Conservation (phyloP, 2,329 filamentous ascomycete species). For the Trichothecium sympodiale region DNA sequence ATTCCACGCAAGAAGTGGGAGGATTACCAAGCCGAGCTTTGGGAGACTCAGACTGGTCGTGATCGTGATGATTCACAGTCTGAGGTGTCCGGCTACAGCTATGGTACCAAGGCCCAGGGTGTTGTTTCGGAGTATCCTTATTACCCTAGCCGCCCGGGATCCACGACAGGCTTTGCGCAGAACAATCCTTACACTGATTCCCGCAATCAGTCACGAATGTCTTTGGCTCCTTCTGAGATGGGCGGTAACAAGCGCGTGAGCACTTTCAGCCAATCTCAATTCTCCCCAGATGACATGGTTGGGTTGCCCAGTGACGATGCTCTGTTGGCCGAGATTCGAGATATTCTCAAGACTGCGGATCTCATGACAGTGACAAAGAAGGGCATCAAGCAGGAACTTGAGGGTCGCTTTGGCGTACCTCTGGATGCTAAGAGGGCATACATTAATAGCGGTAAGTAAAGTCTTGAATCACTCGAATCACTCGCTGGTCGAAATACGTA, state of each 20-base stretch:
- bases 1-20: constrained; percentile 99
- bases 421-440: constrained; percentile 84
- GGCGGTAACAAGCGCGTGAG: constrained; percentile 41
- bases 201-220: constrained; percentile 55
- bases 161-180: constrained; percentile 36
- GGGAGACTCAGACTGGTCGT: constrained; percentile 83
- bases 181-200: constrained; percentile 30
- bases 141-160: constrained; percentile 45
- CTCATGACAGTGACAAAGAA: constrained; percentile 99
- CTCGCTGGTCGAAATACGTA: constrained; percentile 15
- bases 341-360: constrained; percentile 84
- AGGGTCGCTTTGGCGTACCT: constrained; percentile 77
- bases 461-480: constrained; percentile 3
- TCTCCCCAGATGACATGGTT: constrained; percentile 55
- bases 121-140: constrained; percentile 60
- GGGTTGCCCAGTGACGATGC: constrained; percentile 81
- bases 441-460: constrained; percentile 75
- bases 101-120: constrained; percentile 72
- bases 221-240: constrained; percentile 66
- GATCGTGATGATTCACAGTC: constrained; percentile 74
- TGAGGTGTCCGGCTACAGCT: constrained; percentile 87
- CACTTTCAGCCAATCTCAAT: constrained; percentile 48
- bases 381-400: constrained; percentile 87
- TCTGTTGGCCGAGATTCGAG: constrained; percentile 83
- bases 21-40: constrained; percentile 95